phyloP scores from a whole-genome alignment of 805 yeast species.

The Suhomyces pyralidae region DNA sequence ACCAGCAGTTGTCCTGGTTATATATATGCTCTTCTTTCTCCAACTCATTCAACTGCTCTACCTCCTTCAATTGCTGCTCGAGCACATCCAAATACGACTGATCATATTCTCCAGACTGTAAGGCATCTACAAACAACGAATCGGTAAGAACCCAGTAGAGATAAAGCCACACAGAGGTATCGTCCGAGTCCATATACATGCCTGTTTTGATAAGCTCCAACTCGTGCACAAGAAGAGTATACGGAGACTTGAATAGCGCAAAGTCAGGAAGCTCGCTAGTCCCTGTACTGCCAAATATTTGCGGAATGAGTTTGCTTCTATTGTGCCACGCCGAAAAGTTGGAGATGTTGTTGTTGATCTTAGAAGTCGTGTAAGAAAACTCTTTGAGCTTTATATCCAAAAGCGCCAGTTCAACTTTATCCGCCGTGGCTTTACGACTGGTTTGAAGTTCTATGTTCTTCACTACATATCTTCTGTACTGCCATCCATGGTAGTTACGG shows the following conservation, averaged over 20 bases:
- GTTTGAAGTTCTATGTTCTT: conserved; percentile 28
- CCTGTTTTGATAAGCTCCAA: conserved; percentile 73
- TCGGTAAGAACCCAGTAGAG: conserved; percentile 70
- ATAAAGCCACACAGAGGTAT: conserved; percentile 90
- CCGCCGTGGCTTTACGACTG: neutral
- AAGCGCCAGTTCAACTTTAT: conserved; percentile 1
- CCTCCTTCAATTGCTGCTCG: conserved; percentile 41
- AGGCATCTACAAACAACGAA: conserved; percentile 31
- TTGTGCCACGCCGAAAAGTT: conserved; percentile 97
- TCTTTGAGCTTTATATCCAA: conserved; percentile 47
- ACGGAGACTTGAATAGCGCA: conserved; percentile 26
- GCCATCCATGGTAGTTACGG: conserved; percentile 95
- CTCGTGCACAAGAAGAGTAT: conserved; percentile 51
- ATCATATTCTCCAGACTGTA: conserved; percentile 13
- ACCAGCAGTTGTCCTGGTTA: conserved; percentile 67
- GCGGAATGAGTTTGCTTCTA: conserved; percentile 65
- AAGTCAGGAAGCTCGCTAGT: neutral
- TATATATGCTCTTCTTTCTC: conserved; percentile 60
- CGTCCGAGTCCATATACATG: conserved; percentile 88
- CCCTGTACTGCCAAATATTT: conserved; percentile 31
- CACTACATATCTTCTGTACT: conserved; percentile 76
- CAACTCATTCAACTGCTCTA: conserved; percentile 64
- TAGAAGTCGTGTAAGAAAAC: conserved; percentile 70
- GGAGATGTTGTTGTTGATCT: conserved; percentile 80
- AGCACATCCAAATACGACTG: conserved; percentile 41